Base-by-base conservation (phyloP, 2,329 filamentous ascomycete genomes). In the Geosmithia putterillii region DNA sequence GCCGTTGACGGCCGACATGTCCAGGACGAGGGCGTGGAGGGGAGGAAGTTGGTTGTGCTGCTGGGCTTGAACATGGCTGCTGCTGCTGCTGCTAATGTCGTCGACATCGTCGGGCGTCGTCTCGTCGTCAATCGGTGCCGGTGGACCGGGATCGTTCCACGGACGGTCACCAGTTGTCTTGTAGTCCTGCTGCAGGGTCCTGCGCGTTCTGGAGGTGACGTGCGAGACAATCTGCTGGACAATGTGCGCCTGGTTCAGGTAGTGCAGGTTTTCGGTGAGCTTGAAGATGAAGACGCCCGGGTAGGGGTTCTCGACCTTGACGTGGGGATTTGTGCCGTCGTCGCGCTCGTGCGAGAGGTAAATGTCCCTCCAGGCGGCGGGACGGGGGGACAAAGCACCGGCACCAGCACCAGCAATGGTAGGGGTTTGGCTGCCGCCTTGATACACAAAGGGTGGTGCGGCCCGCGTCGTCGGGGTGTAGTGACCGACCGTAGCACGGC, bases 401-500 rank as follows among this genome's bases (percentile, higher is more conserved):
- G 21, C 41, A 35, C 18, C 32, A 7, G 17, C 15, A 14, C 10
- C 28, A 32, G 28, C 6, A 32, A 14, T 12, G 21, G n/a, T 28
- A 14, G 18, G 47, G 22, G 56, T 42, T 42, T 41, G 49, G 44
- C 23, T 23, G 23, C 20, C 12, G 6, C 21, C 48, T 45, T 41
- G 69, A 74, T 48, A 76, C 77, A 51, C 71, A 70, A 42, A 64
- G 82, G 54, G 21, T 87, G 20, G 87, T 72, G 40, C 65, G 10
- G 58, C 49, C 66, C 43, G 85, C 79, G 42, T 81, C 60, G 73
- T 56, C 92, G 81, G 43, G 83, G 82, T 39, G 88, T 32, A 32
- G 10, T 67, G 94, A 58, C 92, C 86, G n/a, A 96, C 79, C 46
- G 80, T 81, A 40, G 89, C 83, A 44, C 76, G 74, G 22, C 88